A percentile compares a stretch with the other conserved stretches of the same genome.
phyloP scores from a whole-genome alignment of 1,139 yeast species.

The Meyerozyma guilliermondii region DNA sequence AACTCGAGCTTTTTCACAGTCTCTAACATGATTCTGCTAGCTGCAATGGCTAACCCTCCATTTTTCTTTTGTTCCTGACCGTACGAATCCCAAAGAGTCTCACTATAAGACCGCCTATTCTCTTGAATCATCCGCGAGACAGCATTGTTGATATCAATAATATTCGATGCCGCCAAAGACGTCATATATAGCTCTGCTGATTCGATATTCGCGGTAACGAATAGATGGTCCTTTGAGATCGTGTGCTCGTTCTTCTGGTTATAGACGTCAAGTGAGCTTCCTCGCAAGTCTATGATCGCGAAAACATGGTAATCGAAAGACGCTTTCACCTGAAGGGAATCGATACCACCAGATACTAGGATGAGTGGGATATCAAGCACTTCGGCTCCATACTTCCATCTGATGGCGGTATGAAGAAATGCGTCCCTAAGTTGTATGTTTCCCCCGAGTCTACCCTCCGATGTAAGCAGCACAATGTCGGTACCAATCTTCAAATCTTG shows the following conservation, averaged over 20 bases:
- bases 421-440: conserved; percentile 44
- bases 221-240: conserved; percentile 54
- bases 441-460: conserved; percentile 82
- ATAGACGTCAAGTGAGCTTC: conserved; percentile 52
- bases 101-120: conserved; percentile 65
- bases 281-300: conserved; percentile 51
- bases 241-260: conserved; percentile 56
- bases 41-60: conserved; percentile 8
- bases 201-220: conserved; percentile 51
- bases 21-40: conserved; percentile 29
- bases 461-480: conserved; percentile 45
- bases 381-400: conserved; percentile 54
- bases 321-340: conserved; percentile 50
- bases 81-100: conserved; percentile 57
- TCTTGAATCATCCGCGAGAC: conserved; percentile 70
- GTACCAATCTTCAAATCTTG: conserved; percentile 66
- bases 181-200: conserved; percentile 64
- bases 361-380: conserved; percentile 62
- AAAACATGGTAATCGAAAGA: conserved; percentile 85
- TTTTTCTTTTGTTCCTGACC: conserved; percentile 6
- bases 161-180: conserved; percentile 78
- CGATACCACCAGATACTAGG: conserved; percentile 54
- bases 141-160: conserved; percentile 72
- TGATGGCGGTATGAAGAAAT: conserved; percentile 59
- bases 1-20: conserved; percentile 36